These are phyloP conservation scores for Melianthus villosus DNA, from an alignment of 441 rosid species.

Conservation along the genomic window DNA sequence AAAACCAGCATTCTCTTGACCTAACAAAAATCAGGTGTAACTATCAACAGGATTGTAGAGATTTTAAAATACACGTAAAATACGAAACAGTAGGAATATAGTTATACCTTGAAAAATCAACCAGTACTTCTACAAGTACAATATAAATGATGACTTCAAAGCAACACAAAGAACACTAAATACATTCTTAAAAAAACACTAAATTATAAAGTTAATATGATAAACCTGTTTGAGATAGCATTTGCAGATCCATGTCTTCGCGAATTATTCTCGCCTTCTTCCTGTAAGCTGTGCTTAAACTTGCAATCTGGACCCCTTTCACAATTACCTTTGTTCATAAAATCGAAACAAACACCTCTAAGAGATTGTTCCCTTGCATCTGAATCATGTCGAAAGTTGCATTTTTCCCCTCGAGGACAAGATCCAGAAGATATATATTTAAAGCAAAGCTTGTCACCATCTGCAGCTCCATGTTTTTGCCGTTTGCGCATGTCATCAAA, in stretches of 20 bases:
- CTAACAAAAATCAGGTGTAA: conserved; percentile 25
- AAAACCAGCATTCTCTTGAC: conserved; percentile 90
- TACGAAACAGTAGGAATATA: neutral
- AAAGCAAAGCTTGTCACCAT: conserved; percentile 49
- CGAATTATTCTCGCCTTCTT: conserved; percentile 28
- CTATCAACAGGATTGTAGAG: conserved; percentile 7
- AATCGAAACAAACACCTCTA: conserved; percentile 88
- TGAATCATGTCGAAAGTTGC: conserved; percentile 61
- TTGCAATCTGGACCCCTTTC: conserved; percentile 86
- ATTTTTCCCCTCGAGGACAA: conserved; percentile 62
- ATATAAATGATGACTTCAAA: neutral
- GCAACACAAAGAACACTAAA: neutral
- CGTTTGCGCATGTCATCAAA: conserved; percentile 71
- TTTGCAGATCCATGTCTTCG: conserved; percentile 36
- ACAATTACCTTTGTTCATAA: conserved; percentile 80
- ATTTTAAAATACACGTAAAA: neutral
- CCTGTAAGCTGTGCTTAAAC: conserved; percentile 69
- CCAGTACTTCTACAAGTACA: neutral
- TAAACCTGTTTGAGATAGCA: conserved; percentile 33
- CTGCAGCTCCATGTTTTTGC: conserved; percentile 47
- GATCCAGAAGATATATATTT: conserved; percentile 73
- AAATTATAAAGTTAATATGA: neutral
- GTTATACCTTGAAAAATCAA: neutral
- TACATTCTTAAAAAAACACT: neutral
- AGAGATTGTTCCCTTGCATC: conserved; percentile 68